Evolutionary conservation across 2,329 filamentous ascomycete species (phyloP), one percentile per base, ranked within the genome.

Genomic region (Colletotrichum lentis): DNA sequence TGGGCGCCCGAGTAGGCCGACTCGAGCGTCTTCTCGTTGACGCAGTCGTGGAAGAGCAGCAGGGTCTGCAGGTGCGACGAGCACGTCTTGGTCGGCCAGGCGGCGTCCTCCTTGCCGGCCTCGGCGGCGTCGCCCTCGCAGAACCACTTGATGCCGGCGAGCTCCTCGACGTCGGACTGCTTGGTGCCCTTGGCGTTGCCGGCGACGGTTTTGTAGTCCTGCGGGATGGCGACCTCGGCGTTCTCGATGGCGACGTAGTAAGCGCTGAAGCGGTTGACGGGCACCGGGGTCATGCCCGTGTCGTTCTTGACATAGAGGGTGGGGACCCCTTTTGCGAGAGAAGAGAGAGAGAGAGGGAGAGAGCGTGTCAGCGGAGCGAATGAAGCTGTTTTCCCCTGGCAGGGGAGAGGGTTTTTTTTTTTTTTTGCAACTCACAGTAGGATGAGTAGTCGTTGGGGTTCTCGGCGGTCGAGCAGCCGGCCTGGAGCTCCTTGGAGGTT

Each of bases 391-490:
- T 20, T 7, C 4, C 2, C 31, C 71, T 24, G 16, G 16, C 20
- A 5, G 24, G n/a, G n/a, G n/a, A n/a, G n/a, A n/a, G n/a, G n/a
- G n/a, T n/a, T n/a, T n/a, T n/a, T n/a, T n/a, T n/a, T n/a, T n/a
- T n/a, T n/a, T n/a, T n/a, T 20, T 20, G 14, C 27, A 27, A 58
- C 75, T 59, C 65, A 76, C 80, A 84, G 76, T 84, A 84, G 4
- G 78, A 74, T 0, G 80, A 82, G 1, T 82, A 73, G 64, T 84
- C 82, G 62, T 84, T 84, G 22, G 80, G 79, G 73, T 84, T 84
- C 68, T 82, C 74, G 18, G 76, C 79, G 10, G 77, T 80, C 11
- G 81, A 79, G 76, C 82, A 84, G 10, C 82, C 82, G 3, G 73
- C 71, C 47, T 81, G 80, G 1, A 84, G 76, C 63, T 77, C 64